Evolutionary conservation across 768 basidiomycete species (phyloP), one percentile per base, ranked within the genome.

Genomic region (Gloeophyllum trabeum): DNA sequence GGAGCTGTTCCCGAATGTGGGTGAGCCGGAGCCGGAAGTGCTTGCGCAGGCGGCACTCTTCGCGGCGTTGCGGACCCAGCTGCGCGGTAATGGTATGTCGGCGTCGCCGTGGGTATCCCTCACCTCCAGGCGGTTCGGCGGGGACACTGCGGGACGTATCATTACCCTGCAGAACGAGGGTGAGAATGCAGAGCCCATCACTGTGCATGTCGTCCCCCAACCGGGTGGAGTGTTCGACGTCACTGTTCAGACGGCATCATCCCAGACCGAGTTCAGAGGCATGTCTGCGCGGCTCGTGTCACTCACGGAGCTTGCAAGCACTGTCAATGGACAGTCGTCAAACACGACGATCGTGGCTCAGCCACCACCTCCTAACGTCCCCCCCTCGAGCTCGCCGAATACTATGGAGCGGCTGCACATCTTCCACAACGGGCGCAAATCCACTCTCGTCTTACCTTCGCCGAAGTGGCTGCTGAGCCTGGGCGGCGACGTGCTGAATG

Each of bases 11-110:
- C 84, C 85, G 2, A 66, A 74, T 0, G 49, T 79, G 2, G 48
- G 65, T 4, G 61, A 72, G 13, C 80, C 87, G 2, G 68, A 73
- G 1, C 63, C 81, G 0, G 73, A 78, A 36, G 51, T 85, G 7
- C 62, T 92, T 4, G 86, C 83, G 2, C 83, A 86, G 55, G 85
- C 84, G 1, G 90, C 84, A 0, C 66, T 96, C 5, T 94, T 73
- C 53, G 62, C 88, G 7, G 69, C 67, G 14, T 71, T 89, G 13
- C 75, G 84, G 30, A 83, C 84, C 45, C 71, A 73, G 22, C 56
- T 63, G 13, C 21, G 18, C 28, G 43, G 25, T 36, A 51, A 36
- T 24, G 35, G 57, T 5, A 51, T 59, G 0, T 52, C 58, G 5
- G 53, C 61, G 1, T 75, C 76, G 3, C 81, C 86, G 0, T 92